These are phyloP conservation scores for Tuber magnatum DNA, from an alignment of 495 filamentous ascomycete species.

Conservation along the genomic window DNA sequence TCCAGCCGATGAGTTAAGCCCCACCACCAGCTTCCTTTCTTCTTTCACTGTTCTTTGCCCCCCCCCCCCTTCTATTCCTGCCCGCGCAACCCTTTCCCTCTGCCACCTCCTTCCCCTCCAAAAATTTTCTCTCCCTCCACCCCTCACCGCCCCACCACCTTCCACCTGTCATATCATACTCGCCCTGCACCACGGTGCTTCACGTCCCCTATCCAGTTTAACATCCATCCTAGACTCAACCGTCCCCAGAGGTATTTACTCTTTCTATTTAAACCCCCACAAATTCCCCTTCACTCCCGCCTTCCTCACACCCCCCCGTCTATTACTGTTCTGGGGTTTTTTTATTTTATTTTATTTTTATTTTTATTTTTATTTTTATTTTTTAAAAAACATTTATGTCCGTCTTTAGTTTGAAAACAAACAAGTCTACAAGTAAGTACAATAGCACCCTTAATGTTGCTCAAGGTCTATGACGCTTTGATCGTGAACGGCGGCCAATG, in stretches of 20 bases:
- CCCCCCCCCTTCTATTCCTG: conserved; percentile 1
- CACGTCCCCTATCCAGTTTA: conserved; percentile 11
- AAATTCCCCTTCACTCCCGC: neutral
- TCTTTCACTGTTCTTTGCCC: neutral
- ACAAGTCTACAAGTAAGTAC: conserved; percentile 14
- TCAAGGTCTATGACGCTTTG: neutral
- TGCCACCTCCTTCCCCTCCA: neutral
- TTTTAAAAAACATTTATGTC: too few species aligned
- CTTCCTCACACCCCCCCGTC: neutral
- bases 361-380: too few species aligned
- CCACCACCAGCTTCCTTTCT: conserved; percentile 17
- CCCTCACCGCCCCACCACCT: neutral
- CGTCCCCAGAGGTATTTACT: conserved; percentile 7
- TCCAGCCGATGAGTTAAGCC: conserved; percentile 21
- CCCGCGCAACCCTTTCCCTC: conserved; percentile 2
- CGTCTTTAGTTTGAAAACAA: conserved; percentile 2
- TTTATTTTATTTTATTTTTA: too few species aligned
- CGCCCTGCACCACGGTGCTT: conserved; percentile 20
- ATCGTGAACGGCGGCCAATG: neutral
- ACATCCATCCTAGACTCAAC: conserved; percentile 13
- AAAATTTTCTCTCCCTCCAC: neutral
- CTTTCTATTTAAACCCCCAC: conserved; percentile 5
- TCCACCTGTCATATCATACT: neutral
- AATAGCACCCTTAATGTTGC: neutral
- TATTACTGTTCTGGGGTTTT: neutral